These are phyloP conservation scores for Cupressus sempervirens DNA, from an alignment of 75 land plant species.

Conservation along the genomic window DNA sequence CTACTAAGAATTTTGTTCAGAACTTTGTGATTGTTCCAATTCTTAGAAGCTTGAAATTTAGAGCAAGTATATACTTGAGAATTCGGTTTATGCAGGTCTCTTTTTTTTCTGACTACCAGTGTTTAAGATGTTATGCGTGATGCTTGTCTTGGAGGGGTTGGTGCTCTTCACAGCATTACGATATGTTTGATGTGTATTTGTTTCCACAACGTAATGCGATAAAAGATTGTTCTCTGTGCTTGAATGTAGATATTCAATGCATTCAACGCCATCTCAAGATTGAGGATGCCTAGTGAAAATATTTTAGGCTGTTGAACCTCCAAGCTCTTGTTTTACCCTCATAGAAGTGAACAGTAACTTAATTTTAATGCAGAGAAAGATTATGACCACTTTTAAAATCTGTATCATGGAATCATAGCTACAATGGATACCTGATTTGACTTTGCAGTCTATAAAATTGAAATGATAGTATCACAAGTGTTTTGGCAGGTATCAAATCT, in stretches of 20 bases:
- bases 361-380: neutral
- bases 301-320: neutral
- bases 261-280: neutral
- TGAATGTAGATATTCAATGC: neutral
- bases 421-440: neutral
- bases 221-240: neutral
- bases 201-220: neutral
- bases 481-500: conserved; percentile 71
- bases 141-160: neutral
- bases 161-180: neutral
- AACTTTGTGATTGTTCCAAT: neutral
- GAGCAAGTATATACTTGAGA: neutral
- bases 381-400: neutral
- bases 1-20: no score
- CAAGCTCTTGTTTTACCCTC: no score
- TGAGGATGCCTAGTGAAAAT: neutral
- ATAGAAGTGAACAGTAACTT: no score
- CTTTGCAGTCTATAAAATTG: neutral
- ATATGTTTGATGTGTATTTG: neutral
- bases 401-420: neutral
- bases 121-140: neutral
- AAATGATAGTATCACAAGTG: neutral
- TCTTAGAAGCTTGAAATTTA: neutral
- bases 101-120: neutral
- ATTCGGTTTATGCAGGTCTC: neutral